Conservation (phyloP, 202 grass and related monocot species). For the Panicum hallii region DNA sequence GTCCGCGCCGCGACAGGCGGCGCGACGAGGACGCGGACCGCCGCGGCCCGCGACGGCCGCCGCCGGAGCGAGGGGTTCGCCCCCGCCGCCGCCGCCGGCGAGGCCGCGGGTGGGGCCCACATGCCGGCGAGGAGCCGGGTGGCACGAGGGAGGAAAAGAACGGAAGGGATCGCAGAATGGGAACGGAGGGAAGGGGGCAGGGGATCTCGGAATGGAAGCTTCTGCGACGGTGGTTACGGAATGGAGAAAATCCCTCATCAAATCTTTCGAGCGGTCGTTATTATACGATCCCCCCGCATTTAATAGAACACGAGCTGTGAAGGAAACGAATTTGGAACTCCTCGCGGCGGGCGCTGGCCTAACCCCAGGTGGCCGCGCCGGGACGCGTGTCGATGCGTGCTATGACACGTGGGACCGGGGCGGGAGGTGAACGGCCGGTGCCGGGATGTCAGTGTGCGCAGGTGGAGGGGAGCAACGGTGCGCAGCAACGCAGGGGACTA, state of each 20-base stretch:
- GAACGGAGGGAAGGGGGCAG: background rate
- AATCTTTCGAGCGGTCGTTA: constrained; percentile 16
- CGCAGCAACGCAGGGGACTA: background rate
- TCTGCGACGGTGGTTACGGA: constrained; percentile 6
- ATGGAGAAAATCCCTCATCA: constrained; percentile 9
- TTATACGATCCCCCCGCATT: background rate
- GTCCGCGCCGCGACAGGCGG: background rate
- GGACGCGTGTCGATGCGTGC: background rate
- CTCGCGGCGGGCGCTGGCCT: constrained; percentile 7
- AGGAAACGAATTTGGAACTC: background rate
- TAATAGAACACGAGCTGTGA: background rate
- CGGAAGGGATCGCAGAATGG: background rate
- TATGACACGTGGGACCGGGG: background rate
- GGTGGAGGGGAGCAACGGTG: background rate
- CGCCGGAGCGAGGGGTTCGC: background rate
- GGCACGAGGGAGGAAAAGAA: background rate
- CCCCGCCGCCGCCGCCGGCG: constrained; percentile 5
- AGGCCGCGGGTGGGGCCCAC: constrained; percentile 50
- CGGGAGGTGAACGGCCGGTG: background rate
- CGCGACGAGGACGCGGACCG: constrained; percentile 17
- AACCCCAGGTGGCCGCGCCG: background rate
- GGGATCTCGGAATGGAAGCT: constrained; percentile 48
- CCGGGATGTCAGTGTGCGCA: background rate
- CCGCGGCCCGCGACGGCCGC: background rate
- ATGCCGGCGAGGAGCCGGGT: constrained; percentile 32